Evolutionary conservation across 2,329 filamentous ascomycete genomes (phyloP).

Genomic region (Colletotrichum caudatum): DNA sequence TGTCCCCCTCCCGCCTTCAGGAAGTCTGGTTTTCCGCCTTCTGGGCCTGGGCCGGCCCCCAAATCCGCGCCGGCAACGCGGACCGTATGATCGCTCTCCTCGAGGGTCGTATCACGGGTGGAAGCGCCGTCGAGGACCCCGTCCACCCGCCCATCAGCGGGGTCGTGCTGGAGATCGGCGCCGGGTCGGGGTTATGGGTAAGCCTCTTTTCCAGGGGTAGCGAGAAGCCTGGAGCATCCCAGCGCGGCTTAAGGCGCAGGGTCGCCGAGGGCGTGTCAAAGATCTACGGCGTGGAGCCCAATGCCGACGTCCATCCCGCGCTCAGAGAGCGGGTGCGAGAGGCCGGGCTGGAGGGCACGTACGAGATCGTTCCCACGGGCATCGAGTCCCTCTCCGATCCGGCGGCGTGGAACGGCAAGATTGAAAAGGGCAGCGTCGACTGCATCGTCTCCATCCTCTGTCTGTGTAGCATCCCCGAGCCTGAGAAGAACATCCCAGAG

Average conservation of each 20-base stretch:
- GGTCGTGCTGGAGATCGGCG: slow-evolving; percentile 71
- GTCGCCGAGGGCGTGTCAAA: slow-evolving; percentile 46
- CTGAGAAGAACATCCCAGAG: slow-evolving; percentile 64
- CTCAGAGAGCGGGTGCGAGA: slow-evolving; percentile 61
- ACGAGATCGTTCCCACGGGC: slow-evolving; percentile 72
- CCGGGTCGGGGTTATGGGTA: slow-evolving; percentile 72
- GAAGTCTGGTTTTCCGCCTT: slow-evolving; percentile 71
- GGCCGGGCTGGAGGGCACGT: slow-evolving; percentile 67
- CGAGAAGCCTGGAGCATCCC: slow-evolving; percentile 3
- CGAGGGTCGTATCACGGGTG: slow-evolving; percentile 59
- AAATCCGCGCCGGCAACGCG: slow-evolving; percentile 57
- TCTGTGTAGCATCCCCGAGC: slow-evolving; percentile 73
- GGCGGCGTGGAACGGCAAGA: slow-evolving; percentile 57
- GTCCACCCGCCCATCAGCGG: slow-evolving; percentile 58
- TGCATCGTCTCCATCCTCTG: slow-evolving; percentile 72
- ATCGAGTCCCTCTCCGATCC: slow-evolving; percentile 66
- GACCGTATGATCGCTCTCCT: slow-evolving; percentile 65
- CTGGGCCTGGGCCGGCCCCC: slow-evolving; percentile 68
- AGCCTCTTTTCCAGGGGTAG: slow-evolving; percentile 58
- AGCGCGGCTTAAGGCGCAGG: not conserved
- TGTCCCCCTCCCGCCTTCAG: slow-evolving; percentile 57
- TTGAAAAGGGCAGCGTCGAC: slow-evolving; percentile 66
- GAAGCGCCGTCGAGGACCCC: slow-evolving; percentile 50
- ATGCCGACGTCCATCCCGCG: slow-evolving; percentile 61
- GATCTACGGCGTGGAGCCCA: slow-evolving; percentile 75